These are phyloP conservation scores for Backusella tuberculispora DNA, from an alignment of 192 early-diverging fungal species.

Conservation along the genomic window DNA sequence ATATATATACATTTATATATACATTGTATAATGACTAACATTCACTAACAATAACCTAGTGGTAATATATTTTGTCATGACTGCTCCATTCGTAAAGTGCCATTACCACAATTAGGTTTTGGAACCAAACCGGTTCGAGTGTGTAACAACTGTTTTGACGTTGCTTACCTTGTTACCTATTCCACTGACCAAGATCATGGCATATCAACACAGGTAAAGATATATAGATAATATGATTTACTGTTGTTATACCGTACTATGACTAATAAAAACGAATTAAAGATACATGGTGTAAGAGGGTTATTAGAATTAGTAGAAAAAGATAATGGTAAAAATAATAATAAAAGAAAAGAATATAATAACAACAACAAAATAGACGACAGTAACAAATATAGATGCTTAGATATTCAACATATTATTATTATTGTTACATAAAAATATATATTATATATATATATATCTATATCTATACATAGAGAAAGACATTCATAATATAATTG, in stretches of 20 bases:
- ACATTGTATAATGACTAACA: neutral
- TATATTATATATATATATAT: neutral
- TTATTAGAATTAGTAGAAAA: slow-evolving; percentile 54
- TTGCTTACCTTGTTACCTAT: slow-evolving; percentile 61
- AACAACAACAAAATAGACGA: neutral
- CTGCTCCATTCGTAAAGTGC: slow-evolving; percentile 53
- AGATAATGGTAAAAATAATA: slow-evolving; percentile 49
- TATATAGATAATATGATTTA: no score
- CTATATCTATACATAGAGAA: slow-evolving; percentile 41
- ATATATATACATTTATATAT: neutral
- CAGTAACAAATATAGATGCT: neutral
- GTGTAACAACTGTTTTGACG: slow-evolving; percentile 58
- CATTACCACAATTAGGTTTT: slow-evolving; percentile 58
- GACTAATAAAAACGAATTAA: neutral
- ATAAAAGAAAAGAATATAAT: neutral
- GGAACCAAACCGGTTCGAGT: slow-evolving; percentile 55
- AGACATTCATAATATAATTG: slow-evolving; percentile 47
- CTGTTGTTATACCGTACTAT: neutral
- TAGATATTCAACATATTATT: neutral
- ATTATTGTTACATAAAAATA: neutral
- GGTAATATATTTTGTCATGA: slow-evolving; percentile 62
- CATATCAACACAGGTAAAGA: slow-evolving; percentile 51
- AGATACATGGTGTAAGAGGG: slow-evolving; percentile 54
- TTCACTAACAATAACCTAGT: slow-evolving; percentile 31
- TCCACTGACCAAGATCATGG: slow-evolving; percentile 58